phyloP scores from a whole-genome alignment of 768 basidiomycete genomes.

The Tricholoma flavovirens region DNA sequence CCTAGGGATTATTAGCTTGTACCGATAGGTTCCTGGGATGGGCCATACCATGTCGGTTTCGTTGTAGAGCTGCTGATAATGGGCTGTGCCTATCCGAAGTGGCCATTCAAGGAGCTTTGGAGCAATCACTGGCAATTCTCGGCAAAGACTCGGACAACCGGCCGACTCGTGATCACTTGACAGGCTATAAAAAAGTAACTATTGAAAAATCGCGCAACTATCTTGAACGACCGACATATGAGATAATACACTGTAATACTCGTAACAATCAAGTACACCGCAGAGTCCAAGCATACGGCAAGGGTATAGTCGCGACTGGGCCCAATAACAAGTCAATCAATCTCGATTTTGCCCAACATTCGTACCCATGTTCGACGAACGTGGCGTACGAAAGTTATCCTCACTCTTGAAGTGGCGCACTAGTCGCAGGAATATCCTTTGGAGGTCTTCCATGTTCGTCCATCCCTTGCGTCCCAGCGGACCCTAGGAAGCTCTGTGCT shows the following conservation, averaged over 20 bases:
- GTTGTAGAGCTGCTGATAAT: neutral
- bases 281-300: neutral
- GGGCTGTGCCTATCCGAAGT: neutral
- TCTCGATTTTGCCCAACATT: constrained; percentile 19
- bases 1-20: constrained; percentile 32
- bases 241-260: neutral
- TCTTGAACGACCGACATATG: too few relatives aligned
- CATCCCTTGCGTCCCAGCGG: constrained; percentile 13
- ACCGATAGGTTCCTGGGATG: neutral
- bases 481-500: constrained; percentile 24
- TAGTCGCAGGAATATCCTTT: constrained; percentile 30
- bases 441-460: constrained; percentile 5
- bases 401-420: constrained; percentile 38
- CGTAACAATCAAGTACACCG: neutral
- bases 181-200: neutral
- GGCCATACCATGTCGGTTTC: neutral
- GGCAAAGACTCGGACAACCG: neutral
- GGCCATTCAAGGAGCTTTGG: neutral
- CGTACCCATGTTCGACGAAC: constrained; percentile 17
- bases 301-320: neutral
- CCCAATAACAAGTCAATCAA: neutral
- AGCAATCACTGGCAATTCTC: neutral
- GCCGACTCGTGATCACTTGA: neutral
- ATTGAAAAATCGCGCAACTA: too few relatives aligned
- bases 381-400: too few relatives aligned